phyloP scores from a whole-genome alignment of 2,329 filamentous ascomycete species.

The Berkeleyomyces rouxiae region DNA sequence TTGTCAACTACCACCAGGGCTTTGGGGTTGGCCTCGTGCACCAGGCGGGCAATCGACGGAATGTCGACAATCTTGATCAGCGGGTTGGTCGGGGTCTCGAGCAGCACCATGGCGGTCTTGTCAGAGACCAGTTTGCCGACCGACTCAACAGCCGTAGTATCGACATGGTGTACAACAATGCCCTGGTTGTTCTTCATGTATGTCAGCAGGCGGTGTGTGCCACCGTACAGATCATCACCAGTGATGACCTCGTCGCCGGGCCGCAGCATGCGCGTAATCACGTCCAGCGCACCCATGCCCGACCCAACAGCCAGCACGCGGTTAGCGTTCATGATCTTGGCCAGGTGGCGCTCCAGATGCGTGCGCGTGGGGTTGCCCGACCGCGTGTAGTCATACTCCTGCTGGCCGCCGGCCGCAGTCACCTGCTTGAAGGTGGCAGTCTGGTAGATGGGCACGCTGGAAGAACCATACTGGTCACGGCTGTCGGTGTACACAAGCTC shows the following conservation, averaged over 20 bases:
- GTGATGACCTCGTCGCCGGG: constrained; percentile 96
- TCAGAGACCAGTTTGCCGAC: constrained; percentile 52
- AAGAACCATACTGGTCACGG: constrained; percentile 92
- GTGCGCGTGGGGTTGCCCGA: constrained; percentile 94
- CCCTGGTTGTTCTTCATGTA: constrained; percentile 79
- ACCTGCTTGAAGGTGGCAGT: constrained; percentile 96
- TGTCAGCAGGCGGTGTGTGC: constrained; percentile 82
- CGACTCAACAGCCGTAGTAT: constrained; percentile 64
- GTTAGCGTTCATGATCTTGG: constrained; percentile 95
- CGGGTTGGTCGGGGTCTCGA: constrained; percentile 94
- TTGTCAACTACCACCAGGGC: constrained; percentile 90
- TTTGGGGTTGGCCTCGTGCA: constrained; percentile 61
- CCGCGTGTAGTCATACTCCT: constrained; percentile 95
- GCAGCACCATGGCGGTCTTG: constrained; percentile 87
- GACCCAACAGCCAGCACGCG: constrained; percentile 86
- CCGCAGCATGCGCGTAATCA: constrained; percentile 77
- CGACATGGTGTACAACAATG: constrained; percentile 89
- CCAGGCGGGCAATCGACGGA: constrained; percentile 54
- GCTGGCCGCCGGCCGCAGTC: constrained; percentile 57
- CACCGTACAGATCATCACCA: constrained; percentile 91
- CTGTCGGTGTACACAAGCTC: constrained; percentile 93
- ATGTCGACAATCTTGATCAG: constrained; percentile 97
- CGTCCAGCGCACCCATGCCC: constrained; percentile 92
- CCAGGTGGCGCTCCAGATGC: constrained; percentile 87
- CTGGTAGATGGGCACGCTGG: constrained; percentile 94